A percentile compares a stretch with the other conserved stretches of the same genome.
Evolutionary conservation across 495 filamentous ascomycete species (phyloP).

Genomic region (Talaromyces proteolyticus): DNA sequence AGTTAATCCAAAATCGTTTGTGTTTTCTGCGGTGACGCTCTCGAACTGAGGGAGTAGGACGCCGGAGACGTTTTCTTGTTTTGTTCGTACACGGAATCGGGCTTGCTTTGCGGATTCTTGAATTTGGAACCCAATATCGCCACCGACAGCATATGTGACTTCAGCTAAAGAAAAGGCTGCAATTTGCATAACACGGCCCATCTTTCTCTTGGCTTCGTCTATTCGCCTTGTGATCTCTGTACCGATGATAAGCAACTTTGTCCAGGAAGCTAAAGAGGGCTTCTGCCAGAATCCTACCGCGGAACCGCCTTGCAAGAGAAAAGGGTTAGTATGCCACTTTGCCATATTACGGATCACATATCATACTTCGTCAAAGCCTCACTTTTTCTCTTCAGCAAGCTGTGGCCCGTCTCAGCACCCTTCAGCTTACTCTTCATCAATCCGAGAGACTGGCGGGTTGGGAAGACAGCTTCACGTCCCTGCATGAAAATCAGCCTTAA

Average conservation of each 20-base stretch:
- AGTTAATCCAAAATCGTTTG: conserved; percentile 93
- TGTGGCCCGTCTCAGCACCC: conserved; percentile 87
- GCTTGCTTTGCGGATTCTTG: conserved; percentile 92
- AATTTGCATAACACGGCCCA: conserved; percentile 99
- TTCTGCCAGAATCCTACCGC: conserved; percentile 50
- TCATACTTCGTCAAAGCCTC: conserved; percentile 82
- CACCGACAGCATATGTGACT: conserved; percentile 95
- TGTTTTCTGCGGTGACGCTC: conserved; percentile 71
- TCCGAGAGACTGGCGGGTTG: conserved; percentile 92
- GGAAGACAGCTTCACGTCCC: conserved; percentile 84
- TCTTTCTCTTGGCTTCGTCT: conserved; percentile 98
- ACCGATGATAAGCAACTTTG: conserved; percentile 18
- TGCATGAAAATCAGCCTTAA: conserved; percentile 7
- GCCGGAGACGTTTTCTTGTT: conserved; percentile 97
- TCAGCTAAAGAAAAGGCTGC: conserved; percentile 96
- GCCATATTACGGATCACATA: neutral
- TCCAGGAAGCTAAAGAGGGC: conserved; percentile 11
- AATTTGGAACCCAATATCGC: conserved; percentile 94
- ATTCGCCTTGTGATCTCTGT: conserved; percentile 95
- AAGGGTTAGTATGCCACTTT: conserved; percentile 8
- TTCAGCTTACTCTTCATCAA: conserved; percentile 99
- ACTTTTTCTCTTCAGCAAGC: conserved; percentile 82
- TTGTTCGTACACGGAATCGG: conserved; percentile 84
- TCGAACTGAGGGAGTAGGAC: conserved; percentile 93
- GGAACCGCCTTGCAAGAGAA: conserved; percentile 61